phyloP scores from a whole-genome alignment of 139 green algal species.

The Micractinium sp. region DNA sequence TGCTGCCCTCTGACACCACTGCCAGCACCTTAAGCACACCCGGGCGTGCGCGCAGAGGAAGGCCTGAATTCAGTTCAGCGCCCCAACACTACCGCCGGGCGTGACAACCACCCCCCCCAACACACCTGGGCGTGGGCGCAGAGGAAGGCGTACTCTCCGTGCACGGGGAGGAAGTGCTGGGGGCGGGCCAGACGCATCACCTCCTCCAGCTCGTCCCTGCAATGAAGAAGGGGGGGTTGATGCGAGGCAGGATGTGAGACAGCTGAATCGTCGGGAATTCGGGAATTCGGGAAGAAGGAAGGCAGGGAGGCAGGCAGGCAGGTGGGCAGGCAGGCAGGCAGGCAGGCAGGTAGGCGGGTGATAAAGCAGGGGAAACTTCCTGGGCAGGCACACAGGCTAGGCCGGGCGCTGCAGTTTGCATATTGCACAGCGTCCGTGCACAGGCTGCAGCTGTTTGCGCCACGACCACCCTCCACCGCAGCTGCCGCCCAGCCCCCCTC shows the following conservation, averaged over 20 bases:
- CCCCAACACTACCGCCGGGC: too few species aligned
- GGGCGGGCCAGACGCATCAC: slow-evolving; percentile 90
- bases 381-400: too few species aligned
- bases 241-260: too few species aligned
- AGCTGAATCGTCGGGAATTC: too few species aligned
- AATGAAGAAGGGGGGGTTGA: not conserved
- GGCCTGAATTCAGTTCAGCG: slow-evolving; percentile 19
- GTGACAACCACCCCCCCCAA: too few species aligned
- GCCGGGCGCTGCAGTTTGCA: too few species aligned
- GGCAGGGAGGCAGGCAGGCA: not conserved
- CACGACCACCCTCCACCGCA: not conserved
- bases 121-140: slow-evolving; percentile 87
- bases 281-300: too few species aligned
- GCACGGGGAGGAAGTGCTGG: slow-evolving; percentile 98
- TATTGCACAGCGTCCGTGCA: too few species aligned
- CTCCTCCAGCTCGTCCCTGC: slow-evolving; percentile 86
- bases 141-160: slow-evolving; percentile 98
- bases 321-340: not conserved
- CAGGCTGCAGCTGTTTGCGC: not conserved
- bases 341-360: not conserved
- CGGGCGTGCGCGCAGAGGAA: slow-evolving; percentile 95
- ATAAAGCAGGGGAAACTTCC: too few species aligned
- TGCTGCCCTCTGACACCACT: too few species aligned
- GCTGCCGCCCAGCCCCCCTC: not conserved
- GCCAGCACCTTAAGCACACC: slow-evolving; percentile 47